Percentiles rank a stretch among this genome's conserved stretches.
These are phyloP conservation scores for Acanthochlamys bracteata DNA, from an alignment of 106 monocot species.

Conservation along the genomic window DNA sequence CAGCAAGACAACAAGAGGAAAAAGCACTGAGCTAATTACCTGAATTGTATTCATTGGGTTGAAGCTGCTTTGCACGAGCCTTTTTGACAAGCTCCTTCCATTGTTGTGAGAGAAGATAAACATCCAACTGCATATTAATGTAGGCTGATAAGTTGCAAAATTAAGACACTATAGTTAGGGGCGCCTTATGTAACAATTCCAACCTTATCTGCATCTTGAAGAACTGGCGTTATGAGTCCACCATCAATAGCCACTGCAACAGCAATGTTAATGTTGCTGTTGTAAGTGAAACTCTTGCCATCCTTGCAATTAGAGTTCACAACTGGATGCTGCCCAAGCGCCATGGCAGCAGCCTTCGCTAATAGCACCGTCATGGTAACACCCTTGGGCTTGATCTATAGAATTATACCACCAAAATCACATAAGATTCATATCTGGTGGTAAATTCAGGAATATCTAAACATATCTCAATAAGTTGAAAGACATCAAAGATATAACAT, in stretches of 20 bases:
- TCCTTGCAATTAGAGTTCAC: slow-evolving; percentile 88
- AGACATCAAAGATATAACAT: background rate
- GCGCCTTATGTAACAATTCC: background rate
- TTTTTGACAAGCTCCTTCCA: slow-evolving; percentile 98
- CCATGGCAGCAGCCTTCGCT: slow-evolving; percentile 93
- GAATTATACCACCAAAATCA: background rate
- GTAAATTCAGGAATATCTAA: background rate
- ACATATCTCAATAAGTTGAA: background rate
- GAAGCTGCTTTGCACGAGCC: slow-evolving; percentile 89
- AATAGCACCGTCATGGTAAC: slow-evolving; percentile 91
- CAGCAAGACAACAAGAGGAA: too few relatives aligned
- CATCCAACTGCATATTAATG: background rate
- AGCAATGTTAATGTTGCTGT: slow-evolving; percentile 87
- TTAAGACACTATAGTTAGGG: background rate
- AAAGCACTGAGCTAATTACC: slow-evolving; percentile 22
- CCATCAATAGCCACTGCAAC: slow-evolving; percentile 90
- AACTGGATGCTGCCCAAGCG: slow-evolving; percentile 81
- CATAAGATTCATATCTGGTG: background rate
- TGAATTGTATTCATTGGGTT: slow-evolving; percentile 81
- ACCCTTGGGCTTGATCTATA: slow-evolving; percentile 86
- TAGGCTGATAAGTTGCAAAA: background rate
- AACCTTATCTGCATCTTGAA: slow-evolving; percentile 81
- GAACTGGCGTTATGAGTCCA: slow-evolving; percentile 90
- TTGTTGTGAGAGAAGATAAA: slow-evolving; percentile 13
- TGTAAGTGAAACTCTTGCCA: slow-evolving; percentile 89